A percentile compares a stretch with the other conserved stretches of the same genome.
Evolutionary conservation across 2,329 filamentous ascomycete species (phyloP).

Genomic region (Gyromitra esculenta): DNA sequence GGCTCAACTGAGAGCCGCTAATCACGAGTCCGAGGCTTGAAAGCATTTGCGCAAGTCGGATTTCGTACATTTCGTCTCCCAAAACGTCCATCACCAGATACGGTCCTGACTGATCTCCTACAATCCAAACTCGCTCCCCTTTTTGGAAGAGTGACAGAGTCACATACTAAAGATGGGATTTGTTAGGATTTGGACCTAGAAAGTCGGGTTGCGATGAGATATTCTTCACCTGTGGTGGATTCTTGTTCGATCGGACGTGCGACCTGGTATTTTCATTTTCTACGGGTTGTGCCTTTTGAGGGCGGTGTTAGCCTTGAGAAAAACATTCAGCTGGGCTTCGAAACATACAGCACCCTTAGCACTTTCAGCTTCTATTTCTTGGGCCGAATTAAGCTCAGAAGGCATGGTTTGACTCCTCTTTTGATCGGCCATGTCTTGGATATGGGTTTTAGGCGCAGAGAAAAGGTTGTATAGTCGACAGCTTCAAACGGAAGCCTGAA

Average conservation of each 20-base stretch:
- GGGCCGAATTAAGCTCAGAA: neutral
- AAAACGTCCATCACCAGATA: neutral
- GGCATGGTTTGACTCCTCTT: neutral
- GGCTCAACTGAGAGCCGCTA: neutral
- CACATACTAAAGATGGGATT: neutral
- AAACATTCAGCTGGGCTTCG: neutral
- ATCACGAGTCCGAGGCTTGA: neutral
- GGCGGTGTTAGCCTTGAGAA: neutral
- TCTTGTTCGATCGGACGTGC: neutral
- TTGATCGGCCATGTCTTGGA: too few relatives aligned
- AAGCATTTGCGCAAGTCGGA: neutral
- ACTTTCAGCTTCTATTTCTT: neutral
- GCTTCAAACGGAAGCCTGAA: too few relatives aligned
- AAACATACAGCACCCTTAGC: neutral
- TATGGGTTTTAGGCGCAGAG: too few relatives aligned
- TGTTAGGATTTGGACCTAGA: neutral
- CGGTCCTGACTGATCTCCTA: neutral
- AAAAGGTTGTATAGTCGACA: too few relatives aligned
- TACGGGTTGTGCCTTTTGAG: neutral
- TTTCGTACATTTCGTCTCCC: neutral
- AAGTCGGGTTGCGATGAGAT: neutral
- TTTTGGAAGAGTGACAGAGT: constrained; percentile 4
- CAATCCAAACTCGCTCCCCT: neutral
- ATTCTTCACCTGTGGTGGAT: neutral
- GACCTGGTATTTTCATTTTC: neutral